Evolutionary conservation across 1,284 basidiomycete species (phyloP), one percentile per base, ranked within the genome.

Genomic region (Hortiboletus rubellus): DNA sequence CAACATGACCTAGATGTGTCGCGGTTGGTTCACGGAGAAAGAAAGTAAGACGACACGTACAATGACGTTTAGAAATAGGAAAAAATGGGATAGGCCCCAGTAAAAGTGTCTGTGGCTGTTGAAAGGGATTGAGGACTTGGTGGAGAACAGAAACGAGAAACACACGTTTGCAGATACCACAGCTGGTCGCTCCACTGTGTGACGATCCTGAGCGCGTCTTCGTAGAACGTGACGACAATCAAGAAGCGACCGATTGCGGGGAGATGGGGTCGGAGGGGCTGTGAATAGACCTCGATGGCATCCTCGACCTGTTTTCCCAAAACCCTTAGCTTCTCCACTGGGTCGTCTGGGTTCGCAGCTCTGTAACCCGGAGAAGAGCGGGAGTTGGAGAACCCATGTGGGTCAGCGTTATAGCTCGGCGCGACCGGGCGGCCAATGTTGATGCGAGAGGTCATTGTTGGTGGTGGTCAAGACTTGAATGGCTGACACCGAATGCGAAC

Each of bases 191-290:
- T 73, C 94, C 94, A 98, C 75, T 98, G 96, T 11, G 94, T 94
- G 60, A 92, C 62, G 73, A 99, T 99, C 65, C 96, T 82, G 70
- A 97, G 77, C 12, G 96, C 94, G 74, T 99, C 96, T 79, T 99
- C 96, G 72, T 96, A 79, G 79, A 99, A 99, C 7, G 96, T 99
- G 44, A 97, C 94, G 54, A 99, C 94, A 74, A 99, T 99, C 63
- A 99, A 78, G 77, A 98, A 98, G 63, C 97, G 85, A 60, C 95
- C 97, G 72, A 98, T 88, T 50, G 94, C 89, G 33, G 97, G 96
- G 67, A 99, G 82, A 74, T 96, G 90, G 50, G 97, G 97, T 74
- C 91, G 90, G 76, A 98, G 82, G 33, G 97, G 96, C 71, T 98
- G 94, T 8, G 94, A 88, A 77, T 92, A 91, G 63, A 91, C 87